Percentiles rank a stretch among this genome's conserved stretches.
Evolutionary conservation across 768 basidiomycete species (phyloP).

Genomic region (Leccinum longicurvipes): DNA sequence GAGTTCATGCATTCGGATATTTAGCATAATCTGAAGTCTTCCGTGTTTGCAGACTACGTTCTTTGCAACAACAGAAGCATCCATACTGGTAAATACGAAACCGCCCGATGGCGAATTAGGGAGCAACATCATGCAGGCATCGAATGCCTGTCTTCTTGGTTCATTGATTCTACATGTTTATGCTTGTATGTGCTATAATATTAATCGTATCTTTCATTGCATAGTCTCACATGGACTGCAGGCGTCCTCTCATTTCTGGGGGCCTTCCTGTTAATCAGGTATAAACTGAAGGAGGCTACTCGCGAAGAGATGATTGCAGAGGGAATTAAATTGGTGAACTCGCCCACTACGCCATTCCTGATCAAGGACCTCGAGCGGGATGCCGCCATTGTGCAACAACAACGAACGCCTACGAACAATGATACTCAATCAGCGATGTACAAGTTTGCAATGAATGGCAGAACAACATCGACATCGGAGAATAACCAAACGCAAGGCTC

Average conservation of each 20-base stretch:
- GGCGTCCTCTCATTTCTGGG: conserved; percentile 50
- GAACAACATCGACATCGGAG: not conserved
- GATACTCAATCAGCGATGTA: not conserved
- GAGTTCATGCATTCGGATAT: conserved; percentile 16
- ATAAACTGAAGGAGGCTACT: conserved; percentile 52
- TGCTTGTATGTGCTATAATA: conserved; percentile 38
- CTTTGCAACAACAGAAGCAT: conserved; percentile 57
- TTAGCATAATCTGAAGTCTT: not conserved
- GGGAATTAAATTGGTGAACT: conserved; percentile 21
- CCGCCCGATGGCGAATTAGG: conserved; percentile 21
- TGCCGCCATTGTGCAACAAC: not conserved
- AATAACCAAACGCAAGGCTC: not conserved
- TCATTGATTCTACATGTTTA: conserved; percentile 52
- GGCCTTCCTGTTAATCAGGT: conserved; percentile 55
- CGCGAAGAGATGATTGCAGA: conserved; percentile 43
- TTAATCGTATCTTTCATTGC: not conserved
- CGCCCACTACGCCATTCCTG: conserved; percentile 12
- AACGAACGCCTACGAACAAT: not conserved
- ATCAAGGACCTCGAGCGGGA: conserved; percentile 15
- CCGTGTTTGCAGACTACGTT: conserved; percentile 49
- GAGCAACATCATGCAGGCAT: conserved; percentile 23
- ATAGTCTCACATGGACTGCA: conserved; percentile 2
- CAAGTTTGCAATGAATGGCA: not conserved
- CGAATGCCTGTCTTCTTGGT: conserved; percentile 48
- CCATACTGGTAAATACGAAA: conserved; percentile 44